Percentiles rank a stretch among this genome's conserved stretches.
phyloP scores from a whole-genome alignment of 352 stramenopile species.

The Phytophthora constricta region DNA sequence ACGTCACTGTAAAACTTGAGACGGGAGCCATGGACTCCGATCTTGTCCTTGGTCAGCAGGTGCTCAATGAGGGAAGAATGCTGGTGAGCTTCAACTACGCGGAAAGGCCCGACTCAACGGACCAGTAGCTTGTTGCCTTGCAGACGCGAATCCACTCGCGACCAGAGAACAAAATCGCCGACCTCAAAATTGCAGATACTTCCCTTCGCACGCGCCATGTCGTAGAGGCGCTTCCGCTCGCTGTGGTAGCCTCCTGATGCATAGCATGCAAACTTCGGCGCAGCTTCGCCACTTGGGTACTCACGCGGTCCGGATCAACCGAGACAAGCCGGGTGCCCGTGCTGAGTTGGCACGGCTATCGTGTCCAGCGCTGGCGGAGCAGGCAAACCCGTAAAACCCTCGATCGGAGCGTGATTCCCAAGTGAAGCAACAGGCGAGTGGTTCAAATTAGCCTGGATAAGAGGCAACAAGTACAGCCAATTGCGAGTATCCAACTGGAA shows the following conservation, averaged over 20 bases:
- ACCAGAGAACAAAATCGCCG: slow-evolving; percentile 1
- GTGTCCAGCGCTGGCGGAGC: background rate
- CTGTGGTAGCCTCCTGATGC: background rate
- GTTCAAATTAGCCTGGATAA: slow-evolving; percentile 15
- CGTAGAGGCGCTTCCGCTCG: background rate
- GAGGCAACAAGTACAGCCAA: slow-evolving; percentile 6
- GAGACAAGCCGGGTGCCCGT: background rate
- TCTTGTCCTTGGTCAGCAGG: background rate
- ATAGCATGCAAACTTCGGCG: background rate
- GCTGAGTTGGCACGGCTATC: background rate
- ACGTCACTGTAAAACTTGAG: slow-evolving; percentile 7
- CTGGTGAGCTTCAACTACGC: slow-evolving; percentile 2
- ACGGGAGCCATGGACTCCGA: background rate
- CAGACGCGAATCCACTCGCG: background rate
- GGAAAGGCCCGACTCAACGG: slow-evolving; percentile 2
- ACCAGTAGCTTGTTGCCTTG: slow-evolving; percentile 1
- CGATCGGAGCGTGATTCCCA: background rate
- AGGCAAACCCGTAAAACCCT: background rate
- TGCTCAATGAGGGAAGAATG: slow-evolving; percentile 13
- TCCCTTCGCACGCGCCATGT: background rate
- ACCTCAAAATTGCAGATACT: slow-evolving; percentile 1
- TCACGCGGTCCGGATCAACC: background rate
- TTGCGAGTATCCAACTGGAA: slow-evolving; percentile 8
- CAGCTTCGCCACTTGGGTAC: background rate
- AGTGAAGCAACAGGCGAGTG: slow-evolving; percentile 12